These are phyloP conservation scores for Bauhinia variegata DNA, from an alignment of 306 rosid species.

Conservation along the genomic window DNA sequence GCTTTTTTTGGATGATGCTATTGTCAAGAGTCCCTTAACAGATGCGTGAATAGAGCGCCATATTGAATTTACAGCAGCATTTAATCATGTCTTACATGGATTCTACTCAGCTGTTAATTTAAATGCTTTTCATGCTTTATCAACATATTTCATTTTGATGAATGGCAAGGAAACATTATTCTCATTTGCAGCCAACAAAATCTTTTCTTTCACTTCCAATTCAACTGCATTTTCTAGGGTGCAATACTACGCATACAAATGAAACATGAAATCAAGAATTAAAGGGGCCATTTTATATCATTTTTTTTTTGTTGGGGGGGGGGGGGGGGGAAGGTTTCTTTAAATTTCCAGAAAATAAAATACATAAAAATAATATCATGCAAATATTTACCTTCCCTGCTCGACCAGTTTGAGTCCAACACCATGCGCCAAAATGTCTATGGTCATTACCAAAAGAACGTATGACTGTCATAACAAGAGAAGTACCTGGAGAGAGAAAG, in stretches of 20 bases:
- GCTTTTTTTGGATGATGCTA: too few relatives aligned
- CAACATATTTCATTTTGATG: constrained; percentile 21
- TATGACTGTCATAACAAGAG: constrained; percentile 82
- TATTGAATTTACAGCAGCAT: background rate
- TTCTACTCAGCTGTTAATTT: constrained; percentile 8
- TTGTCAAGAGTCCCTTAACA: background rate
- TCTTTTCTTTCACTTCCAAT: background rate
- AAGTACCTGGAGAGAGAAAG: constrained; percentile 63
- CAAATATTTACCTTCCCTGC: constrained; percentile 80
- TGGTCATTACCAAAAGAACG: constrained; percentile 91
- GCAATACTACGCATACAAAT: constrained; percentile 2
- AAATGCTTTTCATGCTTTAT: constrained; percentile 17
- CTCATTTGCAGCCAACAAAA: background rate
- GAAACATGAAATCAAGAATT: constrained; percentile 10
- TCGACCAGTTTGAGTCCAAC: constrained; percentile 81
- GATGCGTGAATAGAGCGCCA: background rate
- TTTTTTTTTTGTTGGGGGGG: too few relatives aligned
- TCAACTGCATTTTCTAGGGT: constrained; percentile 14
- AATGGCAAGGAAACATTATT: constrained; percentile 13
- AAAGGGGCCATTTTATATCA: background rate
- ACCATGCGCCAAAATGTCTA: constrained; percentile 76
- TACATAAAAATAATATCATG: constrained; percentile 5
- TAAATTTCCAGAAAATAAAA: constrained; percentile 5
- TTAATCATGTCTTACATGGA: constrained; percentile 15
- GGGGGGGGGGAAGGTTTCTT: constrained; percentile 2